Base-by-base conservation (phyloP, 1,284 basidiomycete genomes). In the Flammula alnicola region DNA sequence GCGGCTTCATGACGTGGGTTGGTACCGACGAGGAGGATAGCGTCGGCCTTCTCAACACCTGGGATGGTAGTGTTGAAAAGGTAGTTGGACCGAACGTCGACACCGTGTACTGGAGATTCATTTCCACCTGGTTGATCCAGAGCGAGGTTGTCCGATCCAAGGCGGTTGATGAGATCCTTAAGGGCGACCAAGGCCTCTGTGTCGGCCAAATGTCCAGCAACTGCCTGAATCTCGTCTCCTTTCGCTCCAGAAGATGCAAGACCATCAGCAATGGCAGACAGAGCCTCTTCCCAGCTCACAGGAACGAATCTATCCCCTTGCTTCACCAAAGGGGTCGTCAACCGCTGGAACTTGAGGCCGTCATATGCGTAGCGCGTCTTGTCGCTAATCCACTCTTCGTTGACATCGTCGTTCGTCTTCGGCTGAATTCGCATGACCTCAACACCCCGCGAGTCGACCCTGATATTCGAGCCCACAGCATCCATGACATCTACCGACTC, bases 321-420 rank as follows among this genome's bases (percentile, higher is more conserved):
- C 69, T 95, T 93, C 63, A 98, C 76, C 31, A 99, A 81, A 6
- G 97, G 97, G 1, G 87, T 89, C 11, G 95, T 98, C 63, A 99
- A 77, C 29, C 96, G 89, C 72, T 99, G 97, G 80, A 93, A 96
- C 64, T 88, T 88, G 44, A 99, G 83, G 33, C 97, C 97, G 63
- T 99, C 97, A 68, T 93, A 91, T 2, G 96, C 93, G 70, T 93
- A 96, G 54, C 97, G 91, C 2, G 96, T 96, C 83, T 99, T 99
- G 82, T 99, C 96, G 71, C 86, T 95, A 72, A 99, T 97, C 96
- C 97, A 99, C 73, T 99, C 97, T 77, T 99, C 97, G 71, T 99
- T 99, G 55, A 99, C 88, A 61, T 98, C 93, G 71, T 99, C 96
- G 70, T 99, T 99, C 51, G 93, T 90, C 62, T 91, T 85, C 3